Conservation (phyloP, 371 early-diverging fungal species). For the Chytridium lagenaria region DNA sequence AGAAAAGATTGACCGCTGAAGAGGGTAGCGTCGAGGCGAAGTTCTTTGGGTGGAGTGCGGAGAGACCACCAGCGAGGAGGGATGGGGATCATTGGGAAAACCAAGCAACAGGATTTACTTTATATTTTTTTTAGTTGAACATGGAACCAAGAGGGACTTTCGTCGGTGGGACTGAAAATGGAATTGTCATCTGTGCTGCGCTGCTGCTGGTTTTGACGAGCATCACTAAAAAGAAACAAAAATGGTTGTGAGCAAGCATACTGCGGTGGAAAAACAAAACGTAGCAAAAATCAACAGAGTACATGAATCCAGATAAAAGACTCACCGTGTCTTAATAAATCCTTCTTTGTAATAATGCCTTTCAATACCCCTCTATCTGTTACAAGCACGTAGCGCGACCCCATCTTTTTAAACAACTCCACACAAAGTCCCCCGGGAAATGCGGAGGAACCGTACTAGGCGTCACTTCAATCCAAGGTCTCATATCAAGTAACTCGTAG, state of each 20-base stretch:
- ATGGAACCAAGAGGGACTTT: too few species aligned
- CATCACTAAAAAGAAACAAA: background rate
- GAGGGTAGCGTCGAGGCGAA: conserved; percentile 77
- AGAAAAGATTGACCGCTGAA: conserved; percentile 90
- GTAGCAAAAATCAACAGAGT: too few species aligned
- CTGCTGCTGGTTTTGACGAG: background rate
- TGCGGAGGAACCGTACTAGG: conserved; percentile 71
- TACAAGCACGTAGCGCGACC: conserved; percentile 58
- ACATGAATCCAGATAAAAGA: too few species aligned
- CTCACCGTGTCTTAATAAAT: conserved; percentile 43
- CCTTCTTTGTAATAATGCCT: conserved; percentile 52
- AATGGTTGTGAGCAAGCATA: background rate
- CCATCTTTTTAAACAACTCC: conserved; percentile 87
- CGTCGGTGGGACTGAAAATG: background rate
- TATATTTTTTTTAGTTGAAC: background rate
- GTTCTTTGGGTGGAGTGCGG: conserved; percentile 64
- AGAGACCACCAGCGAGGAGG: conserved; percentile 65
- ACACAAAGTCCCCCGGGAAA: conserved; percentile 82
- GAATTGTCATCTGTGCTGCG: background rate
- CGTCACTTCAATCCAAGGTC: conserved; percentile 74
- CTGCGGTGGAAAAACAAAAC: too few species aligned
- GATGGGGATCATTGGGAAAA: too few species aligned
- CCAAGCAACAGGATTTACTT: too few species aligned
- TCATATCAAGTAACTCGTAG: conserved; percentile 80
- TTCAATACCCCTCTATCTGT: conserved; percentile 27